Evolutionary conservation across 2,329 filamentous ascomycete species (phyloP).

Genomic region (Neonectria ditissima): DNA sequence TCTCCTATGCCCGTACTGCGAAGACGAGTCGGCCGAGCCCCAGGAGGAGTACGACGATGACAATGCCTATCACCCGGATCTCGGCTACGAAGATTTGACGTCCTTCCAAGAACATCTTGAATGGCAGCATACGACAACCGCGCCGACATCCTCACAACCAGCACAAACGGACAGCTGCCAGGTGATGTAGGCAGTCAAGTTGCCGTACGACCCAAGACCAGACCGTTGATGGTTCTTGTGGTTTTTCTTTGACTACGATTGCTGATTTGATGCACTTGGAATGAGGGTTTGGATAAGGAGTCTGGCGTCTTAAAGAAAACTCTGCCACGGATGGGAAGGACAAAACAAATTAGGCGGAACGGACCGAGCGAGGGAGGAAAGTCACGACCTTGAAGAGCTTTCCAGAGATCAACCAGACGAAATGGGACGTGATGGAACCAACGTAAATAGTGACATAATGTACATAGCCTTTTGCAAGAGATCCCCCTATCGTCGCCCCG

Average conservation of each 20-base stretch:
- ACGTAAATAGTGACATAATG: slow-evolving; percentile 39
- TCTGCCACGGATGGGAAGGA: slow-evolving; percentile 10
- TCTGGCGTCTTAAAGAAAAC: slow-evolving; percentile 37
- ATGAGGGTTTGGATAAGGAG: slow-evolving; percentile 30
- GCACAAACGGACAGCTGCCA: slow-evolving; percentile 54
- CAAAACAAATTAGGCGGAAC: not conserved
- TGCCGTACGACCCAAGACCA: not conserved
- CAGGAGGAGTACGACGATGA: slow-evolving; percentile 63
- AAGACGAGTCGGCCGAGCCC: slow-evolving; percentile 60
- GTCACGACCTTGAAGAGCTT: slow-evolving; percentile 35
- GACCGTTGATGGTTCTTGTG: not conserved
- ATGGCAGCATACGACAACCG: slow-evolving; percentile 64
- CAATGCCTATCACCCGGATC: slow-evolving; percentile 60
- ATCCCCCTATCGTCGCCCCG: slow-evolving; percentile 15
- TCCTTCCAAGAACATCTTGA: slow-evolving; percentile 67
- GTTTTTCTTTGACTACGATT: not conserved
- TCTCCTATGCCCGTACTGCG: slow-evolving; percentile 68
- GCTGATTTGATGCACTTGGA: slow-evolving; percentile 4
- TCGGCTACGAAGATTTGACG: slow-evolving; percentile 63
- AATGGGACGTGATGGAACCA: slow-evolving; percentile 27
- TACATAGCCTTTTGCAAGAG: slow-evolving; percentile 35
- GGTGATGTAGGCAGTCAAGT: slow-evolving; percentile 58
- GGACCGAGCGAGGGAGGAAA: slow-evolving; percentile 17
- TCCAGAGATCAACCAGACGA: slow-evolving; percentile 26
- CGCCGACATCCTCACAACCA: slow-evolving; percentile 52